A percentile compares a stretch with the other conserved stretches of the same genome.
phyloP scores from a whole-genome alignment of 2,329 filamentous ascomycete genomes.

The Aschersonia sp. region DNA sequence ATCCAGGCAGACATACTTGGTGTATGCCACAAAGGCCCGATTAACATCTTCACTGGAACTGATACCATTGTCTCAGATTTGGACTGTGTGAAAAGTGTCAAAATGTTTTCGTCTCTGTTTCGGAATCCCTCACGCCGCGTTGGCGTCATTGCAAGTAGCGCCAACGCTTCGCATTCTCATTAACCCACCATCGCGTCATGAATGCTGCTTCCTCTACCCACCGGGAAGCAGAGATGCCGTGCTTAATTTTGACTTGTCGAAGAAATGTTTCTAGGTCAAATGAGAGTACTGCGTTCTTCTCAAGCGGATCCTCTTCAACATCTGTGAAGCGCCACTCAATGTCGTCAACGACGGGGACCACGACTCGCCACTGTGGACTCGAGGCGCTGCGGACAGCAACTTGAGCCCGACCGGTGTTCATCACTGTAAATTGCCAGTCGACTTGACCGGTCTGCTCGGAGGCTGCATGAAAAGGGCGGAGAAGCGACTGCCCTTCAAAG shows the following conservation, averaged over 20 bases:
- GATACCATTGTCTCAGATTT: too few relatives aligned
- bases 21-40: too few relatives aligned
- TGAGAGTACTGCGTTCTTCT: conserved; percentile 11
- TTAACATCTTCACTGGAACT: too few relatives aligned
- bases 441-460: conserved; percentile 8
- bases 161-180: conserved; percentile 20
- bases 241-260: conserved; percentile 7
- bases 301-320: conserved; percentile 13
- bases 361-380: conserved; percentile 9
- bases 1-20: too few relatives aligned
- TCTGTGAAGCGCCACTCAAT: conserved; percentile 18
- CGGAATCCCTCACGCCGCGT: too few relatives aligned
- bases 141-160: conserved; percentile 8
- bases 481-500: conserved; percentile 20
- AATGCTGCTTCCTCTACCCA: conserved; percentile 18
- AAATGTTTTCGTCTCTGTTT: neutral
- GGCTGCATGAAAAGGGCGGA: conserved; percentile 13
- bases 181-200: conserved; percentile 18
- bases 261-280: conserved; percentile 12
- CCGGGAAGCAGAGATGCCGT: conserved; percentile 13
- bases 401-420: conserved; percentile 12
- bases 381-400: conserved; percentile 9
- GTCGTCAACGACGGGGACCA: conserved; percentile 11
- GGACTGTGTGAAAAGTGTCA: neutral
- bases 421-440: conserved; percentile 12